A percentile compares a stretch with the other conserved stretches of the same genome.
These are phyloP conservation scores for Malus sylvestris DNA, from an alignment of 306 rosid genomes.

Conservation along the genomic window DNA sequence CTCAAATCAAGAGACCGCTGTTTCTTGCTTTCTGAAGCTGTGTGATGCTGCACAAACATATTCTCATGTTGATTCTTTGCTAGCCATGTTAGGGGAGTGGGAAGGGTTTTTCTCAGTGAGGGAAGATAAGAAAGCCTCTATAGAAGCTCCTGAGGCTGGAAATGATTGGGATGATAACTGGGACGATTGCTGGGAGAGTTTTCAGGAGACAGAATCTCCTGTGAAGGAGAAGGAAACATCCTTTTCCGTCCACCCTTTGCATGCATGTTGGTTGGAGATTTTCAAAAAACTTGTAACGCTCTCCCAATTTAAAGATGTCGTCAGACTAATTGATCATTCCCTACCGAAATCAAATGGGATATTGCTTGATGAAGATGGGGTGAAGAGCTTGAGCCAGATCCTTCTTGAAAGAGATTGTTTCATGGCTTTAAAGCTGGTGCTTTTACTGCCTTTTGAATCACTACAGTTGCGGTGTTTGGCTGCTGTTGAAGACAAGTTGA, in stretches of 20 bases:
- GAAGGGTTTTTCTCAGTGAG: slow-evolving; percentile 60
- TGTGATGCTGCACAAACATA: slow-evolving; percentile 49
- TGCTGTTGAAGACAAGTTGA: slow-evolving; percentile 56
- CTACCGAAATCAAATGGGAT: slow-evolving; percentile 36
- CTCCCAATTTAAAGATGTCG: slow-evolving; percentile 53
- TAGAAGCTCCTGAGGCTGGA: slow-evolving; percentile 48
- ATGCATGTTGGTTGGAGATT: slow-evolving; percentile 70
- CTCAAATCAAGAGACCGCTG: slow-evolving; percentile 47
- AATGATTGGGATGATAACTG: slow-evolving; percentile 86
- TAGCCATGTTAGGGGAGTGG: slow-evolving; percentile 82
- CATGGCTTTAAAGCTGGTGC: slow-evolving; percentile 55
- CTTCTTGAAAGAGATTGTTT: slow-evolving; percentile 53
- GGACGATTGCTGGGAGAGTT: slow-evolving; percentile 99
- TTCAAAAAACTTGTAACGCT: slow-evolving; percentile 47
- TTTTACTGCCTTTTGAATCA: slow-evolving; percentile 61
- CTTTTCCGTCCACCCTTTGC: slow-evolving; percentile 62
- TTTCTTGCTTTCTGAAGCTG: slow-evolving; percentile 72
- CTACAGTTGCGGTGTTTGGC: slow-evolving; percentile 54
- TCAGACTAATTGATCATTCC: slow-evolving; percentile 65
- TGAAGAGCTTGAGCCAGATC: slow-evolving; percentile 42
- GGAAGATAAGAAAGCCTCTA: slow-evolving; percentile 40
- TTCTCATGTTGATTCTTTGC: slow-evolving; percentile 54
- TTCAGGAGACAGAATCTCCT: slow-evolving; percentile 56
- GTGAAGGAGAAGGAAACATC: slow-evolving; percentile 38
- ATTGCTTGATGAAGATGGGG: slow-evolving; percentile 72